Percentiles rank a stretch among this genome's conserved stretches.
Conservation (phyloP, 306 rosid genomes). For the Styphnolobium japonicum region DNA sequence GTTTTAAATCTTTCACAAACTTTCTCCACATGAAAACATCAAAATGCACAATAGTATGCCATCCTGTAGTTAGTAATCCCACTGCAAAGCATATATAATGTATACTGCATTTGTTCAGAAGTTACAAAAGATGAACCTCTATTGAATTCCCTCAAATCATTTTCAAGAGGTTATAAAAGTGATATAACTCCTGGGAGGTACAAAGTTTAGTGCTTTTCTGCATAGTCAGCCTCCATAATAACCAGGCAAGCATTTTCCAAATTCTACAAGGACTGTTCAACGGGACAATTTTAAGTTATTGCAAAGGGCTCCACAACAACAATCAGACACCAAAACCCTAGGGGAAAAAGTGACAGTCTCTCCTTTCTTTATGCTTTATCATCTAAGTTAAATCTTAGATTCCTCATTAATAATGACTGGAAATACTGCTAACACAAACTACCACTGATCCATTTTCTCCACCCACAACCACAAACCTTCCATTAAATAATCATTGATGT, state of each 20-base stretch:
- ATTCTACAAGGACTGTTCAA: background rate
- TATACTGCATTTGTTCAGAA: background rate
- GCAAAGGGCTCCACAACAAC: background rate
- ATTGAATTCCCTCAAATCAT: background rate
- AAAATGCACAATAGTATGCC: constrained; percentile 3
- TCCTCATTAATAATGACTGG: background rate
- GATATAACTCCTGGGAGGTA: background rate
- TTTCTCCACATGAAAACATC: background rate
- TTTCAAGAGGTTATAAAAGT: background rate
- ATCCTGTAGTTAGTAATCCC: background rate
- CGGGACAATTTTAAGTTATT: background rate
- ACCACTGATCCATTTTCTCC: background rate
- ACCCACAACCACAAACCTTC: no score
- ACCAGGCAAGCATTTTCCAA: background rate
- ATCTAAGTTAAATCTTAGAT: background rate
- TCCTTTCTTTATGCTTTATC: background rate
- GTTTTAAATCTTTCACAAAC: constrained; percentile 8
- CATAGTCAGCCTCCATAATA: background rate
- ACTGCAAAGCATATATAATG: background rate
- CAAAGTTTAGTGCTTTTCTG: background rate
- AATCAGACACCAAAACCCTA: background rate
- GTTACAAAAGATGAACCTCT: background rate
- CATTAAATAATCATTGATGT: no score
- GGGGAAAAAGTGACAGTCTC: background rate
- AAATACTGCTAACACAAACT: background rate